phyloP scores from a whole-genome alignment of 2,329 filamentous ascomycete species.

The Hymenoscyphus fructigenus region DNA sequence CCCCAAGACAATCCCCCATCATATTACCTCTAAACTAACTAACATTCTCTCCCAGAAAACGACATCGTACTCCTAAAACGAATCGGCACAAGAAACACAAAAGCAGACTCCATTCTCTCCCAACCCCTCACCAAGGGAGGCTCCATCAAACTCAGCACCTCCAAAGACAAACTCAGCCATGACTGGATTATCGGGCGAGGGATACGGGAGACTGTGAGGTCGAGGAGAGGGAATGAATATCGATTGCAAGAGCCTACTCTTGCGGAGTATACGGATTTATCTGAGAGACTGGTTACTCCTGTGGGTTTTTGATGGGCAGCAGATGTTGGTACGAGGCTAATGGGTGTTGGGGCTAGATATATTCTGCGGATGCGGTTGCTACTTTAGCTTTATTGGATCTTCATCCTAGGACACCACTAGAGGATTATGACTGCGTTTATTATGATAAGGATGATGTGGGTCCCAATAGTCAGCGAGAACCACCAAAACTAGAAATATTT shows the following conservation, averaged over 20 bases:
- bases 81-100: conserved; percentile 15
- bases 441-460: too few relatives aligned
- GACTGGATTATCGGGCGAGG: conserved; percentile 37
- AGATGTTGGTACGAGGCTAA: neutral
- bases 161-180: conserved; percentile 38
- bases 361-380: conserved; percentile 71
- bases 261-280: conserved; percentile 70
- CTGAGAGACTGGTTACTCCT: conserved; percentile 71
- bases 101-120: conserved; percentile 37
- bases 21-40: neutral
- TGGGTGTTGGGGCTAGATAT: conserved; percentile 51
- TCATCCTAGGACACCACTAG: conserved; percentile 66
- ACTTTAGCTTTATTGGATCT: conserved; percentile 78
- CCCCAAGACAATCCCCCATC: neutral
- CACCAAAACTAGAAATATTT: conserved; percentile 65
- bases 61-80: conserved; percentile 34
- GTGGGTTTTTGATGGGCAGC: conserved; percentile 43
- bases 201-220: conserved; percentile 23
- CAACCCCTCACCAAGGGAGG: conserved; percentile 42
- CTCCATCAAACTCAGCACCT: conserved; percentile 34
- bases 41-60: conserved; percentile 25
- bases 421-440: too few relatives aligned
- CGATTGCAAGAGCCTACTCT: conserved; percentile 63
- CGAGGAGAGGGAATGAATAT: conserved; percentile 26
- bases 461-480: conserved; percentile 36